phyloP scores from a whole-genome alignment of 1,139 yeast species.

The Suhomyces wounanorum region DNA sequence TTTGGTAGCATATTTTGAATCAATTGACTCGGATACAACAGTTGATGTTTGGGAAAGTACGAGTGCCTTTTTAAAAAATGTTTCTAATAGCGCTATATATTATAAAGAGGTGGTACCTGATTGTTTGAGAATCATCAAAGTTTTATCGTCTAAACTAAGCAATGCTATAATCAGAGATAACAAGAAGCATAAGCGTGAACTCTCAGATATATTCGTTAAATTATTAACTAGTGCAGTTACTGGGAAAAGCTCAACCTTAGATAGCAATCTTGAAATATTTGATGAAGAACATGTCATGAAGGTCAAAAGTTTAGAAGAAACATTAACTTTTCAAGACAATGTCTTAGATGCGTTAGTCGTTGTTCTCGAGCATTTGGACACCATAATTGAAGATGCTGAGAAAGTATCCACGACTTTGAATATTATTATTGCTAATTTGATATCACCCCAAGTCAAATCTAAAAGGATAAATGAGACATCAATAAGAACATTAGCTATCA shows the following conservation, averaged over 20 bases:
- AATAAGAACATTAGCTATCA: slow-evolving; percentile 37
- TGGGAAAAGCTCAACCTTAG: slow-evolving; percentile 16
- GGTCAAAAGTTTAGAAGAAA: slow-evolving; percentile 11
- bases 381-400: slow-evolving; percentile 55
- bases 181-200: slow-evolving; percentile 61
- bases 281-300: slow-evolving; percentile 8
- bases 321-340: slow-evolving; percentile 32
- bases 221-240: slow-evolving; percentile 42
- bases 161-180: slow-evolving; percentile 64
- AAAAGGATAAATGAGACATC: slow-evolving; percentile 36
- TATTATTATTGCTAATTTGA: slow-evolving; percentile 45
- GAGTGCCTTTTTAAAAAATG: slow-evolving; percentile 60
- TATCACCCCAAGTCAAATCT: slow-evolving; percentile 48
- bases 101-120: slow-evolving; percentile 42
- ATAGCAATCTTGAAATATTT: slow-evolving; percentile 7
- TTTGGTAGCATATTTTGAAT: slow-evolving; percentile 57
- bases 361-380: slow-evolving; percentile 43
- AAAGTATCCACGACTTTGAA: slow-evolving; percentile 45
- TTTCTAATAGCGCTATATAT: slow-evolving; percentile 47
- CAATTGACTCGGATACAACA: slow-evolving; percentile 72
- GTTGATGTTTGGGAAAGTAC: slow-evolving; percentile 72
- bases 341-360: slow-evolving; percentile 36
- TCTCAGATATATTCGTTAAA: slow-evolving; percentile 63
- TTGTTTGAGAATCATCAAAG: slow-evolving; percentile 50
- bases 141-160: slow-evolving; percentile 57